Evolutionary conservation across 2,329 filamentous ascomycete genomes (phyloP).

Genomic region (Aotearoamyces nothofagi): DNA sequence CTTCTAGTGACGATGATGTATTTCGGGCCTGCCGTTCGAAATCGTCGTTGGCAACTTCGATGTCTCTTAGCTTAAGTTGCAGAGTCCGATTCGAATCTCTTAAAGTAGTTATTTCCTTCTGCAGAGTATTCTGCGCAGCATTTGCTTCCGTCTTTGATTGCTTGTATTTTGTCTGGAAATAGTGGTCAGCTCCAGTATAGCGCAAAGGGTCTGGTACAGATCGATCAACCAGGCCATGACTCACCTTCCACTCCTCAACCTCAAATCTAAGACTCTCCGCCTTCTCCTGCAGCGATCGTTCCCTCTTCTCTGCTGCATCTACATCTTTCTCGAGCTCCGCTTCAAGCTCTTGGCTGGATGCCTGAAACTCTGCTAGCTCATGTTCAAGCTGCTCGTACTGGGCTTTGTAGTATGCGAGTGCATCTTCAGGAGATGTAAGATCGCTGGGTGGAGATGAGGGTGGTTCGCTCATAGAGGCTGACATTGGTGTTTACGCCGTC

Average conservation of each 20-base stretch:
- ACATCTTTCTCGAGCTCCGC: constrained; percentile 92
- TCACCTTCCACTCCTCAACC: constrained; percentile 96
- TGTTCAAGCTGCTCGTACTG: constrained; percentile 88
- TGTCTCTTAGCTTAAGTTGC: constrained; percentile 76
- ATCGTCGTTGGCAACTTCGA: constrained; percentile 96
- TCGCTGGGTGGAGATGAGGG: constrained; percentile 47
- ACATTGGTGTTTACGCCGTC: constrained; percentile 2
- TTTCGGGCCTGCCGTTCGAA: constrained; percentile 93
- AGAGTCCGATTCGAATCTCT: constrained; percentile 72
- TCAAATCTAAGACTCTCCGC: constrained; percentile 74
- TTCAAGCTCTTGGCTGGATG: constrained; percentile 87
- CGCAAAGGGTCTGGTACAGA: constrained; percentile 3
- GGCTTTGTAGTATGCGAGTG: constrained; percentile 84
- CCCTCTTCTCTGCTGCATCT: constrained; percentile 85
- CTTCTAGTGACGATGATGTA: constrained; percentile 88
- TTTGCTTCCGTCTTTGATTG: constrained; percentile 84
- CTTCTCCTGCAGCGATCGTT: constrained; percentile 73
- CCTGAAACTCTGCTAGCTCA: constrained; percentile 86
- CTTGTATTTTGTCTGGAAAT: constrained; percentile 72
- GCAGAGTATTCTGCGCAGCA: constrained; percentile 66
- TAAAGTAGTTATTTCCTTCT: constrained; percentile 90
- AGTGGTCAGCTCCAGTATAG: constrained; percentile 10
- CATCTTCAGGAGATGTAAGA: constrained; percentile 47
- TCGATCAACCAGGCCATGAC: constrained; percentile 15
- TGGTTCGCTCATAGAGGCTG: constrained; percentile 27